Percentiles rank a stretch among this genome's conserved stretches.
phyloP scores from a whole-genome alignment of 306 rosid genomes.

The Inga leiocalycina region DNA sequence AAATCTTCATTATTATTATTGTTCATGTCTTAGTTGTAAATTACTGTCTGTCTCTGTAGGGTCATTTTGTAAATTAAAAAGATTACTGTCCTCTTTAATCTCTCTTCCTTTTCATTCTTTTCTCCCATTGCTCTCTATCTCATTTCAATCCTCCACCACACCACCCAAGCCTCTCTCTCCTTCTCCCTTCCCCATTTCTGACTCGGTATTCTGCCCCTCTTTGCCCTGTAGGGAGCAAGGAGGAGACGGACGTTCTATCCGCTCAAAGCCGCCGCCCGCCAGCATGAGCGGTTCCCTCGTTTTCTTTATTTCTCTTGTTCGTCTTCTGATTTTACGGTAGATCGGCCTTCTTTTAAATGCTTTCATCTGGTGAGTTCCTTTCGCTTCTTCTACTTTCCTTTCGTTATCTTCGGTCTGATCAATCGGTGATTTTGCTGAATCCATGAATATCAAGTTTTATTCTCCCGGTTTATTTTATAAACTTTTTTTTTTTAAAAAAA shows the following conservation, averaged over 20 bases:
- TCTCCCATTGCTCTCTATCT: constrained; percentile 39
- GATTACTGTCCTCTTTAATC: constrained; percentile 54
- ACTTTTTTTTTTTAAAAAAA: not conserved
- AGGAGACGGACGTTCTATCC: constrained; percentile 18
- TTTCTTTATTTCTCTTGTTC: constrained; percentile 35
- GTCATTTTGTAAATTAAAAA: constrained; percentile 52
- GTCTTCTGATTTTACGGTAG: constrained; percentile 36
- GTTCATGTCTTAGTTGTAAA: constrained; percentile 40
- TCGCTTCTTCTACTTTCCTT: constrained; percentile 8
- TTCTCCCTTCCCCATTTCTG: constrained; percentile 45
- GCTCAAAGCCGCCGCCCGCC: constrained; percentile 6
- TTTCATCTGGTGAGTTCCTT: constrained; percentile 49
- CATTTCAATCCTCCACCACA: constrained; percentile 59
- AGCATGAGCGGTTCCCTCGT: constrained; percentile 18
- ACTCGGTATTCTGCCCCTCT: constrained; percentile 47
- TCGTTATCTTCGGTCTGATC: constrained; percentile 31
- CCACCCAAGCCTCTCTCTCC: constrained; percentile 43
- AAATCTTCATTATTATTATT: not conserved
- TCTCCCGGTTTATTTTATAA: not conserved
- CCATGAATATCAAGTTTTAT: constrained; percentile 24
- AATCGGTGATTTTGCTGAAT: constrained; percentile 37
- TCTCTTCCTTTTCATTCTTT: constrained; percentile 35
- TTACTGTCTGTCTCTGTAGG: constrained; percentile 29
- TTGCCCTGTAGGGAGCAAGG: constrained; percentile 14
- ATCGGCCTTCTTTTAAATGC: constrained; percentile 40